Evolutionary conservation across 495 filamentous ascomycete species (phyloP).

Genomic region (Aspergillus sparsus): DNA sequence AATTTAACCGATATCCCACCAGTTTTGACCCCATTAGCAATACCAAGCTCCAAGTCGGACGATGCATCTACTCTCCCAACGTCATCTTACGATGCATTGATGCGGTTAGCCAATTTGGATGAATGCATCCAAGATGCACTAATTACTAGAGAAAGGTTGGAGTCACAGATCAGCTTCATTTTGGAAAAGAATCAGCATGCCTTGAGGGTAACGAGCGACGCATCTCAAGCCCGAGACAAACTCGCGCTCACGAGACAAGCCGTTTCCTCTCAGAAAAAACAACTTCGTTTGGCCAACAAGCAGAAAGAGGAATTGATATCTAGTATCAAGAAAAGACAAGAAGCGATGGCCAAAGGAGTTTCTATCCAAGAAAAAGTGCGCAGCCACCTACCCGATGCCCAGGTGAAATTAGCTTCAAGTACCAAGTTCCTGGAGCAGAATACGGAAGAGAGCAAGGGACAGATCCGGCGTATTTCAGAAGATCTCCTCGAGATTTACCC

Average conservation of each 20-base stretch:
- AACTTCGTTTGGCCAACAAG: constrained; percentile 59
- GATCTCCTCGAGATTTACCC: constrained; percentile 77
- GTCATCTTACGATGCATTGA: constrained; percentile 87
- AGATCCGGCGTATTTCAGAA: constrained; percentile 82
- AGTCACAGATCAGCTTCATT: constrained; percentile 74
- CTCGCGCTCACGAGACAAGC: constrained; percentile 59
- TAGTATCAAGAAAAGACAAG: constrained; percentile 64
- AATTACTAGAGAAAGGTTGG: constrained; percentile 70
- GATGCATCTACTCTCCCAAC: constrained; percentile 51
- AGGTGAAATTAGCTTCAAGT: constrained; percentile 59
- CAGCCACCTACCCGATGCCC: constrained; percentile 49
- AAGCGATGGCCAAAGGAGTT: constrained; percentile 65
- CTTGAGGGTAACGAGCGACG: constrained; percentile 47
- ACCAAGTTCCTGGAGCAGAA: constrained; percentile 55
- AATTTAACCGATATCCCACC: constrained; percentile 61
- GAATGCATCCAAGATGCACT: constrained; percentile 92
- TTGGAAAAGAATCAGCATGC: constrained; percentile 55
- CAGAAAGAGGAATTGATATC: constrained; percentile 63
- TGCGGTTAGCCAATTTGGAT: constrained; percentile 85
- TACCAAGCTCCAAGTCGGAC: constrained; percentile 28
- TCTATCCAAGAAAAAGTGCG: constrained; percentile 56
- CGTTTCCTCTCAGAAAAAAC: constrained; percentile 62
- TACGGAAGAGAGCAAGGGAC: constrained; percentile 67
- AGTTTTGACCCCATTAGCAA: constrained; percentile 33
- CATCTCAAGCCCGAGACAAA: constrained; percentile 65